Evolutionary conservation across 2,329 filamentous ascomycete species (phyloP), one percentile per base, ranked within the genome.

Genomic region (Diaporthe citri): DNA sequence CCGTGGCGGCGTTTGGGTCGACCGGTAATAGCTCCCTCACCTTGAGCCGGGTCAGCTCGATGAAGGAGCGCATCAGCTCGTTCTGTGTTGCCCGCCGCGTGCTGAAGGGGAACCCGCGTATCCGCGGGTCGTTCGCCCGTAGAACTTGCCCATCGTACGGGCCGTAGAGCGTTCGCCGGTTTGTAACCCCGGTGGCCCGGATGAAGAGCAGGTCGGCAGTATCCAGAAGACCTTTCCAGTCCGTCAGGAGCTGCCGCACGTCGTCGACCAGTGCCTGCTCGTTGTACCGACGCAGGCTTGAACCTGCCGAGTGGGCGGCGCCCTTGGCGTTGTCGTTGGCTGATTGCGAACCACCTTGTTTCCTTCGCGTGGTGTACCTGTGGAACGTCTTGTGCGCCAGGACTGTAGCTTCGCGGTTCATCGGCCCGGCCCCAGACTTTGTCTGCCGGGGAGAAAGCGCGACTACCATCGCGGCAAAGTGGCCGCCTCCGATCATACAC

Each of bases 361-460:
- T 99, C 78, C 97, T 90, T 78, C 97, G 90, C 8, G 97, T 99
- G 0, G 97, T 99, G 82, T 99, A 99, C 74, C 97, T 91, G 83
- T 99, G 97, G 83, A 98, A 99, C 0, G 96, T 98, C 86, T 99
- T 99, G 84, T 98, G 96, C 0, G 95, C 96, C 59, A 98, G 89
- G 0, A 98, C 95, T 0, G 93, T 93, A 8, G 96, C 95, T 80
- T 97, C 94, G 71, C 95, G 90, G 78, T 97, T 95, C 81, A 97
- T 90, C 1, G 93, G 88, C 0, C 94, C 93, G 22, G 89, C 86
- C 17, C 90, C 87, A 4, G 88, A 87, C 81, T 94, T 96, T 51
- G 91, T 90, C 71, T 93, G 87, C 77, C 95, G 94, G 0, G 97
- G 96, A 0, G 95, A 92, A 5, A 98, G 88, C 0, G 95, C 95